A percentile compares a stretch with the other conserved stretches of the same genome.
Evolutionary conservation across 257 asterid genomes (phyloP).

Genomic region (Pogostemon cablin): DNA sequence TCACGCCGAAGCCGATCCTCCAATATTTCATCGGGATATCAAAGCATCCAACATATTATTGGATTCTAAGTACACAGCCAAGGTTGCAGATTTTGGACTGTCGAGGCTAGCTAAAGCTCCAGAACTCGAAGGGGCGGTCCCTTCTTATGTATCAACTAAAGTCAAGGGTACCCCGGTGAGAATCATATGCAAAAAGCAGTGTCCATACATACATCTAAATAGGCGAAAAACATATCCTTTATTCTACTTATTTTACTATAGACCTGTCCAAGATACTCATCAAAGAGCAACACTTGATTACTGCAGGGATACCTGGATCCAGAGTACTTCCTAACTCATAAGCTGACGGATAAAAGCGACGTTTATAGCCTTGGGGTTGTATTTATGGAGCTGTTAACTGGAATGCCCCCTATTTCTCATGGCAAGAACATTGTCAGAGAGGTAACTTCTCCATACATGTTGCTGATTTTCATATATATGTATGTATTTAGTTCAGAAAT

Average conservation of each 20-base stretch:
- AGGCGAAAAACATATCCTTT: not conserved
- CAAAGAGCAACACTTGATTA: constrained; percentile 1
- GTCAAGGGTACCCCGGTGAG: constrained; percentile 97
- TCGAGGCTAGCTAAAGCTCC: constrained; percentile 86
- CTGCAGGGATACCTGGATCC: constrained; percentile 98
- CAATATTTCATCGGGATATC: constrained; percentile 92
- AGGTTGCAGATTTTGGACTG: constrained; percentile 95
- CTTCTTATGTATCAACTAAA: constrained; percentile 79
- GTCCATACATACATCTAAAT: not conserved
- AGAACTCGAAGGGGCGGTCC: constrained; percentile 71
- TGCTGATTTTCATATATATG: too few species aligned
- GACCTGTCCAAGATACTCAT: not conserved
- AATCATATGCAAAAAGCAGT: not conserved
- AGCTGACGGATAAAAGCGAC: constrained; percentile 89
- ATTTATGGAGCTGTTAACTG: constrained; percentile 80
- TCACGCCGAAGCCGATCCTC: constrained; percentile 94
- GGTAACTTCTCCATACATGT: constrained; percentile 45
- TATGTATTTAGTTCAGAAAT: not conserved
- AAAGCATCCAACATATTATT: constrained; percentile 82
- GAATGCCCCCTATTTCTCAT: constrained; percentile 81
- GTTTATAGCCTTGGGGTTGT: constrained; percentile 96
- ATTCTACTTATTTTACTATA: too few species aligned
- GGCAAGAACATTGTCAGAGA: constrained; percentile 96
- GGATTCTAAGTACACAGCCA: constrained; percentile 65
- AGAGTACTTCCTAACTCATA: constrained; percentile 84